Evolutionary conservation across 139 green algal species (phyloP), one percentile per base, ranked within the genome.

Genomic region (Microglena sp.): DNA sequence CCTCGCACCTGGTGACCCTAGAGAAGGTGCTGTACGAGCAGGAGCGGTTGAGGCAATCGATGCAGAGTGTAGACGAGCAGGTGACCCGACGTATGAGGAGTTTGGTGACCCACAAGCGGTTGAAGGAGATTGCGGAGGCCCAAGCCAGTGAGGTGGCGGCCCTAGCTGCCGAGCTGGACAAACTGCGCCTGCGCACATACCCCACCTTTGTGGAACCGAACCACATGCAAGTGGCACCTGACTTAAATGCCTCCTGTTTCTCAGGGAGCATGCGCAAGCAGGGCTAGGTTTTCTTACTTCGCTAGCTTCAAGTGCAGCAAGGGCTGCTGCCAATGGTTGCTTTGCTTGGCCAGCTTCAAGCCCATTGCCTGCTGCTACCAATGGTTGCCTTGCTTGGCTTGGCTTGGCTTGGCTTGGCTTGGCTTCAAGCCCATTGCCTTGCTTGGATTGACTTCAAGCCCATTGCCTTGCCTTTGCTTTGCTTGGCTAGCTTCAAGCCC

Each of bases 51-150:
- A 35, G 67, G 44, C 59, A 58, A 30, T 65, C 53, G 50, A 80
- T 80, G 68, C 58, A 65, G 32, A 65, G 33, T 8, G 5, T 54
- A 24, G 58, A 65, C 33, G 58, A 65, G n/a, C 33, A 50, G 33
- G 32, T 15, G 8, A 29, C 33, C 29, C 28, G 58, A 50, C 33
- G 33, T 4, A 65, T 65, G 58, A 21, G 58, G 21, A 74, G 46
- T 28, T 35, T 88, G 60, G 79, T 86, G 28, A 85, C 82, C 1
- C 67, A 84, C 29, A 75, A 79, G 66, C 82, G 78, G 72, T 70
- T 89, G 2, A 75, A 76, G 65, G 79, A 89, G 66, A 86, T 89
- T 45, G 72, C 79, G 21, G 33, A 67, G 28, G 67, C 77, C 30
- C 82, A 89, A 69, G 56, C 60, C 29, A 66, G 72, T 6, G 75